Evolutionary conservation across 225 moss, liverwort and hornwort genomes (phyloP).

Genomic region (Antitrichia curtipendula): DNA sequence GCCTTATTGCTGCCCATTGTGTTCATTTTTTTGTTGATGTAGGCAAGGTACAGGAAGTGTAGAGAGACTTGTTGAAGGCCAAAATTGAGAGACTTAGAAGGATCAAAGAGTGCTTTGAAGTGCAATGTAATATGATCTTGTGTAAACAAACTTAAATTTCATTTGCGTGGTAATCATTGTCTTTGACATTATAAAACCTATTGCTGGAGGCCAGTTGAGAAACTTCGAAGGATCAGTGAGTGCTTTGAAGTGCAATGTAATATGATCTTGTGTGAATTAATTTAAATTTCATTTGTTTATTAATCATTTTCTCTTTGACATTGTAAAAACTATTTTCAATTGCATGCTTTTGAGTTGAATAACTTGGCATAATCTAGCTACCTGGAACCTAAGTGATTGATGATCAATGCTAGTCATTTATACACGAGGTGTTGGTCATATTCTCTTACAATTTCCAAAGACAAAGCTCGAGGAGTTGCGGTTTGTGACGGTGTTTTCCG

Average conservation of each 20-base stretch:
- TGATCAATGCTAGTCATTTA: background rate
- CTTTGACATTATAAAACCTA: background rate
- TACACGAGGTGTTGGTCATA: background rate
- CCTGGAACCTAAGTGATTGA: background rate
- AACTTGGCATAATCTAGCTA: background rate
- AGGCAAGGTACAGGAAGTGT: background rate
- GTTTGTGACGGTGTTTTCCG: background rate
- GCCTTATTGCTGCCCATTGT: background rate
- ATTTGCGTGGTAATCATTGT: background rate
- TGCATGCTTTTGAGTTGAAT: background rate
- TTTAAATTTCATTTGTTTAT: background rate
- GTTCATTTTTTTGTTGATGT: background rate
- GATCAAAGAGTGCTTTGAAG: background rate
- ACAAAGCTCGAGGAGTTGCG: background rate
- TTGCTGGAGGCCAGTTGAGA: background rate
- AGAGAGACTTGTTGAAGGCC: background rate
- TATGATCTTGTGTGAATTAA: background rate
- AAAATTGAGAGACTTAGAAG: background rate
- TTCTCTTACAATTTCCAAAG: too few relatives aligned
- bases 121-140: background rate
- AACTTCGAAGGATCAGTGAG: background rate
- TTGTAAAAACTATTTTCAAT: background rate
- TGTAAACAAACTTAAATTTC: background rate
- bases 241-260: background rate
- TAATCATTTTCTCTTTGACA: background rate